Evolutionary conservation across 108 stramenopile species (phyloP), one percentile per base, ranked within the genome.

Genomic region (Nitzschia sp.): DNA sequence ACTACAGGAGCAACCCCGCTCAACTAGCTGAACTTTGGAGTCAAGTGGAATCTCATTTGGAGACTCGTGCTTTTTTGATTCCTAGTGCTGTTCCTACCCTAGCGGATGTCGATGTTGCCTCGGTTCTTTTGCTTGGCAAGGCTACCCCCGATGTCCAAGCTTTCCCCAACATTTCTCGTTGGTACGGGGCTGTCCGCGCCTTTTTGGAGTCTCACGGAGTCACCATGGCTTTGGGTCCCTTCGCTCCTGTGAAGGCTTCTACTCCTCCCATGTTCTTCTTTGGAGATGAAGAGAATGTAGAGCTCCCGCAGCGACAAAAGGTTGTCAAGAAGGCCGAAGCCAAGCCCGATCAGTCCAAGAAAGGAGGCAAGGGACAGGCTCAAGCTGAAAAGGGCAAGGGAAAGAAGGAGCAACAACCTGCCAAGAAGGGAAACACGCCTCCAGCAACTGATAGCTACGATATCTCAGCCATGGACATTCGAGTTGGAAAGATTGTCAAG

Each of bases 401-500:
- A 34, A 50, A 17, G 24, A 11, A 51, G n/a, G 24, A 82, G 41
- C 75, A 77, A 26, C 52, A 73, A 51, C 52, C 68, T 29, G 14
- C 24, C 42, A 46, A 65, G 22, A 65, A 64, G 34, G 63, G 12
- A 17, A 61, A 73, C 41, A 53, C 57, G 34, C 60, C 65, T 51
- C 58, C 72, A 51, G 52, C 26, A 50, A 51, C 43, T 61, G 12
- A 41, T 10, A 58, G 53, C 34, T 48, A 88, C 20, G 75, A 84
- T 52, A 76, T 90, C 58, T 83, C 85, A 0, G 88, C 88, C 20
- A 71, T 98, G 50, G 95, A 95, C 62, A 91, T 98, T 76, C 92
- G 93, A 29, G 94, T 96, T 11, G 97, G 97, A 8, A 86, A 89
- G 61, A 93, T 97, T 59, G 53, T 90, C 48, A 93, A 93, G 72